Percentiles rank a stretch among this genome's conserved stretches.
Conservation (phyloP, 2,329 filamentous ascomycete species). For the Paraconiothyrium brasiliense region DNA sequence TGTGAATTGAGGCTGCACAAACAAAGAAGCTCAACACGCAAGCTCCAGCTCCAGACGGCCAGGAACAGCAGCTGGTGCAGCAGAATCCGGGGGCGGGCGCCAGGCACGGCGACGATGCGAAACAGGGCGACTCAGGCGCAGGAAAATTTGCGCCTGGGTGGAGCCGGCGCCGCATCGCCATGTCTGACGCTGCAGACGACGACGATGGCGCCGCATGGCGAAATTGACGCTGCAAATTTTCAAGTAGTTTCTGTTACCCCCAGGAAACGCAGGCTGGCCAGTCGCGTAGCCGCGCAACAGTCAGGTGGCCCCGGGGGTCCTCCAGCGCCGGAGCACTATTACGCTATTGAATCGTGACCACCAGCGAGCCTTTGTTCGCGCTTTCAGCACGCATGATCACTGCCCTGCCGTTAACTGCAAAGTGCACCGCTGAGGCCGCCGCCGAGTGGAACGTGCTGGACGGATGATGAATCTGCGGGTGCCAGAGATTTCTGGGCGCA, state of each 20-base stretch:
- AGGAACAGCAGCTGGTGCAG: neutral
- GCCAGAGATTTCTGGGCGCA: constrained; percentile 11
- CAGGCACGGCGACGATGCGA: neutral
- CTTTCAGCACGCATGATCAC: constrained; percentile 45
- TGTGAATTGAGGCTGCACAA: neutral
- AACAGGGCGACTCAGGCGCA: neutral
- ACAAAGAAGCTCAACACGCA: neutral
- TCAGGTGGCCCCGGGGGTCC: constrained; percentile 34
- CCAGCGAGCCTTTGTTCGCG: constrained; percentile 31
- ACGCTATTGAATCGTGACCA: constrained; percentile 36
- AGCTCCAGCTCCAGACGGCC: no score
- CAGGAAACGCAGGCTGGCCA: constrained; percentile 33
- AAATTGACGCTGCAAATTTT: constrained; percentile 36
- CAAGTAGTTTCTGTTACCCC: constrained; percentile 24
- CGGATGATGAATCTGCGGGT: constrained; percentile 17
- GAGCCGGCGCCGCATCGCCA: neutral
- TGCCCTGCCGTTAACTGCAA: constrained; percentile 55
- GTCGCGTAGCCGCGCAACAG: constrained; percentile 18
- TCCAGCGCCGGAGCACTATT: constrained; percentile 27
- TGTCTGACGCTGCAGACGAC: constrained; percentile 28
- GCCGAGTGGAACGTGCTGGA: constrained; percentile 17
- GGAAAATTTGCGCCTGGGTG: constrained; percentile 11
- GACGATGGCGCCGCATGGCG: constrained; percentile 15
- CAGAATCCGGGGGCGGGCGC: constrained; percentile 12
- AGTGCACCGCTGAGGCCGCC: constrained; percentile 31